These are phyloP conservation scores for Fusarium buxicola DNA, from an alignment of 2,329 filamentous ascomycete species.

Conservation along the genomic window DNA sequence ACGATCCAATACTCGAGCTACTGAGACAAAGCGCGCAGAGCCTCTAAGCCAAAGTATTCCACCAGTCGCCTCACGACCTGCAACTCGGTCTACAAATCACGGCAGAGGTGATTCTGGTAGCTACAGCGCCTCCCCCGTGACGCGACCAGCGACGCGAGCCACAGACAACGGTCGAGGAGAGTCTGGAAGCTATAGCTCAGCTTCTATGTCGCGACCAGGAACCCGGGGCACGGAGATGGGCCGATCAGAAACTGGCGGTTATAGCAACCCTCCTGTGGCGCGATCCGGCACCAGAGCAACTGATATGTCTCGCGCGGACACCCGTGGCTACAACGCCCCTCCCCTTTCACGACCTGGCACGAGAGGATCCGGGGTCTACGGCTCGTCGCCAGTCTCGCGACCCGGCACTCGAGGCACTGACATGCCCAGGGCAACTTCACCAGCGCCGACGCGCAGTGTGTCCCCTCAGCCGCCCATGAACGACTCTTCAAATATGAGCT, in stretches of 20 bases:
- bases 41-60: slow-evolving; percentile 30
- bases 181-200: slow-evolving; percentile 31
- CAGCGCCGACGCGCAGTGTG: slow-evolving; percentile 72
- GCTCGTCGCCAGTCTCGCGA: slow-evolving; percentile 60
- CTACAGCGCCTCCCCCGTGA: slow-evolving; percentile 41
- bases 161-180: slow-evolving; percentile 47
- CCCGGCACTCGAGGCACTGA: slow-evolving; percentile 70
- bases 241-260: slow-evolving; percentile 22
- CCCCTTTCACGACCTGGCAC: slow-evolving; percentile 56
- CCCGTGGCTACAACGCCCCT: slow-evolving; percentile 46
- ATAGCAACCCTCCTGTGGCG: slow-evolving; percentile 31
- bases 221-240: slow-evolving; percentile 32
- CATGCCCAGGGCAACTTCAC: slow-evolving; percentile 72
- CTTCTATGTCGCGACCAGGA: slow-evolving; percentile 28
- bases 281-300: slow-evolving; percentile 42
- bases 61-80: slow-evolving; percentile 27
- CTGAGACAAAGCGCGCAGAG: slow-evolving; percentile 36
- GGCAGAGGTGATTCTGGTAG: slow-evolving; percentile 46
- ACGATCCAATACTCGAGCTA: slow-evolving; percentile 33
- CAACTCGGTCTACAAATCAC: slow-evolving; percentile 25
- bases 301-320: slow-evolving; percentile 38
- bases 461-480: slow-evolving; percentile 71
- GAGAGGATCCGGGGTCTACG: slow-evolving; percentile 45
- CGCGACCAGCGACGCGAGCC: slow-evolving; percentile 39
- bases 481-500: slow-evolving; percentile 53